Conservation (phyloP, 1,139 yeast genomes). For the Blastobotrys buckinghamii region DNA sequence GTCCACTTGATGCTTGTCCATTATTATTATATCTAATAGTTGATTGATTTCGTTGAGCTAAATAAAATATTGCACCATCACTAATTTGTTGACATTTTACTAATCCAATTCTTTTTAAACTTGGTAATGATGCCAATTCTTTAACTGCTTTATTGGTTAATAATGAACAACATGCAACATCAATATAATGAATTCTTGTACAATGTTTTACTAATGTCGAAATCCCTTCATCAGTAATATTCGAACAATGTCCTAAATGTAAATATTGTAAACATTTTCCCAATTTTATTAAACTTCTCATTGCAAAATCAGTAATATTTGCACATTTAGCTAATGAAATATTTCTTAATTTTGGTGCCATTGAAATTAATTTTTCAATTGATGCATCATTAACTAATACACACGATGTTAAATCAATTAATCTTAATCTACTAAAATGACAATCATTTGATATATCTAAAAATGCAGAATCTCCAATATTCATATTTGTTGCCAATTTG, state of each 20-base stretch:
- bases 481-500: constrained; percentile 67
- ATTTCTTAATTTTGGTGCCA: constrained; percentile 83
- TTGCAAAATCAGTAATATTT: constrained; percentile 77
- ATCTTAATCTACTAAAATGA: constrained; percentile 53
- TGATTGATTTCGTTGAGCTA: constrained; percentile 48
- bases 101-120: constrained; percentile 82
- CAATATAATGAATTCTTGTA: constrained; percentile 84
- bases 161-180: constrained; percentile 90
- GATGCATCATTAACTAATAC: constrained; percentile 73
- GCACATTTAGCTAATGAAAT: constrained; percentile 86
- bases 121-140: constrained; percentile 72
- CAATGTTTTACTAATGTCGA: constrained; percentile 69
- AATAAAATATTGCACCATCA: constrained; percentile 75
- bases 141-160: constrained; percentile 78
- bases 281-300: constrained; percentile 62
- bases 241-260: constrained; percentile 90
- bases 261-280: constrained; percentile 84
- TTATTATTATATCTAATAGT: background rate
- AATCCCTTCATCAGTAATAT: constrained; percentile 87
- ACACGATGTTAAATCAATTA: constrained; percentile 83
- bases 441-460: constrained; percentile 17
- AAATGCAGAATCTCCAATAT: constrained; percentile 59
- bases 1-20: constrained; percentile 23
- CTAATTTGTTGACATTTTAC: constrained; percentile 89
- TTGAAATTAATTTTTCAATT: constrained; percentile 61